Base-by-base conservation (phyloP, 208 protist species). In the Naegleria gruberi region DNA sequence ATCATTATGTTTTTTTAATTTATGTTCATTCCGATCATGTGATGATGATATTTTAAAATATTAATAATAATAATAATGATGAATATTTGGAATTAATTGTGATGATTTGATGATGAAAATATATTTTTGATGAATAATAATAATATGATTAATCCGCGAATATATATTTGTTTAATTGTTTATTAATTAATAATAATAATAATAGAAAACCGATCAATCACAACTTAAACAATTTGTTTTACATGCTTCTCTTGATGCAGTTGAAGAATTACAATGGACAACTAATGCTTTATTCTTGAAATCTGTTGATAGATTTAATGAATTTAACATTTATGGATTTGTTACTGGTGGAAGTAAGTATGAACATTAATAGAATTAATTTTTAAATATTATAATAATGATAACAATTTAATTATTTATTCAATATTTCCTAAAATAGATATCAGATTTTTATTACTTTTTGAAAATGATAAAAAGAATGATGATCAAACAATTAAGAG, bases 211-310 rank as follows among this genome's bases (percentile, higher is more conserved):
- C 8, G 88, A 74, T 40, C 42, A 84, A 46, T 82, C 34, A 3
- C 90, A 91, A 81, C 40, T 91, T 19, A 74, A 91, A 44, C 90
- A 91, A 84, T 91, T 91, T 43, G 34, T 91, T 44, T 65, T 91
- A 37, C 90, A 91, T 44, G 90, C 90, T 12, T 46, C 45, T 45
- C 37, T 91, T 12, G 90, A 91, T 84, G 51, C 45, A 46, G 55
- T 89, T 5, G 90, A 91, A 26, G 90, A 91, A 77, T 19, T 87
- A 17, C 51, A 88, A 74, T 91, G 90, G 90, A 88, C 88, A 74
- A 77, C n/a, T 2, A 44, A 89, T n/a, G 30, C 8, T 43, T 51
- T 91, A 7, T 90, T 40, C 91, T 90, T 91, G 37, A 91, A 89
- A 46, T 37, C 34, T 5, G 43, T 91, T 77, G 90, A 91, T 23